These are phyloP conservation scores for Xylaria sp. DNA, from an alignment of 2,329 filamentous ascomycete species.

Conservation along the genomic window DNA sequence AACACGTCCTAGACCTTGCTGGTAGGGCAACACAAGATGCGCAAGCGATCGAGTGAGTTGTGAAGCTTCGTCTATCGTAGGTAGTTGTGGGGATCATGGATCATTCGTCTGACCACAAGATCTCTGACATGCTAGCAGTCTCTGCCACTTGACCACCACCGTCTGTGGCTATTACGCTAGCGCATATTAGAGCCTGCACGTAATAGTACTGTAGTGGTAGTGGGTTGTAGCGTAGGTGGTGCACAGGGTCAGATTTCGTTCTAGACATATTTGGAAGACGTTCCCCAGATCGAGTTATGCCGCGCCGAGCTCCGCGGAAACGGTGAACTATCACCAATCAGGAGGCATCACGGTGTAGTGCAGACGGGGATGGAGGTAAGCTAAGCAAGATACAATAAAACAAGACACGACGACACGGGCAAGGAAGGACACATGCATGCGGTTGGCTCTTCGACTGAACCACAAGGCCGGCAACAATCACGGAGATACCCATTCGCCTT, in stretches of 20 bases:
- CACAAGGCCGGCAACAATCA: slow-evolving; percentile 30
- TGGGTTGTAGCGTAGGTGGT: slow-evolving; percentile 3
- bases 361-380: slow-evolving; percentile 15
- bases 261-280: slow-evolving; percentile 33
- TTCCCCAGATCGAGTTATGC: slow-evolving; percentile 32
- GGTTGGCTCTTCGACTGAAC: slow-evolving; percentile 34
- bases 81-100: slow-evolving; percentile 40
- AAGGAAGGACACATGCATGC: slow-evolving; percentile 42
- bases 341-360: slow-evolving; percentile 34
- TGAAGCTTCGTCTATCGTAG: slow-evolving; percentile 37
- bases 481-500: slow-evolving; percentile 21
- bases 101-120: slow-evolving; percentile 40
- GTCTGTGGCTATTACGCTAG: slow-evolving; percentile 17
- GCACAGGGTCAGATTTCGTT: slow-evolving; percentile 24
- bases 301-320: slow-evolving; percentile 28
- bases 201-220: slow-evolving; percentile 19
- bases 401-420: slow-evolving; percentile 23
- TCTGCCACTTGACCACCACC: slow-evolving; percentile 33
- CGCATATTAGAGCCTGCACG: slow-evolving; percentile 9
- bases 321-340: slow-evolving; percentile 39
- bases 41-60: slow-evolving; percentile 33
- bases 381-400: slow-evolving; percentile 33
- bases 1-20: slow-evolving; percentile 43
- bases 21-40: slow-evolving; percentile 37
- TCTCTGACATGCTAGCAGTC: slow-evolving; percentile 32